Conservation (phyloP, 2,329 filamentous ascomycete genomes). For the Raffaelea arxii region DNA sequence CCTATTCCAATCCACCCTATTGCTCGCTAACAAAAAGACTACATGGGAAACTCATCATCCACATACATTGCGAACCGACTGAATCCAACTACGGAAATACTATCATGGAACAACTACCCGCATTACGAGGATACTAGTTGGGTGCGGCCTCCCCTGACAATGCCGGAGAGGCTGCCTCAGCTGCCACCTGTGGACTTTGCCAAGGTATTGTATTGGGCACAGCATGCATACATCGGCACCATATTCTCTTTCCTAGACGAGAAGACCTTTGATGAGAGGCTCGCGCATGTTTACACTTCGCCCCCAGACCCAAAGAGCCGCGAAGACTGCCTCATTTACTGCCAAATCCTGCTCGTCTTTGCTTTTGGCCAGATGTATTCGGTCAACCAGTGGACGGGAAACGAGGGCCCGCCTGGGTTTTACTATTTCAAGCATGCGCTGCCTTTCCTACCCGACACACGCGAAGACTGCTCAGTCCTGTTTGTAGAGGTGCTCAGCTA, state of each 20-base stretch:
- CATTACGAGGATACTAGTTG: slow-evolving; percentile 4
- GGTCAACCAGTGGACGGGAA: slow-evolving; percentile 5
- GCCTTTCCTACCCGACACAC: slow-evolving; percentile 2
- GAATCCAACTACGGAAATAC: slow-evolving; percentile 3
- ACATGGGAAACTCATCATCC: slow-evolving; percentile 4
- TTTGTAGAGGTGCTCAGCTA: slow-evolving; percentile 41
- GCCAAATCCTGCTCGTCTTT: slow-evolving; percentile 2
- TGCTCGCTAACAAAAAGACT: no score
- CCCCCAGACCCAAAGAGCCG: background rate
- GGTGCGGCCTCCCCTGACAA: slow-evolving; percentile 1
- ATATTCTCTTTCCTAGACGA: slow-evolving; percentile 4
- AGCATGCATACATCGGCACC: slow-evolving; percentile 5
- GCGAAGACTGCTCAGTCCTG: slow-evolving; percentile 39
- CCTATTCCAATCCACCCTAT: no score
- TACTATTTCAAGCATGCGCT: slow-evolving; percentile 4
- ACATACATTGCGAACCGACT: slow-evolving; percentile 4
- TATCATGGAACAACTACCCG: slow-evolving; percentile 2
- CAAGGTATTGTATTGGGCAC: slow-evolving; percentile 24
- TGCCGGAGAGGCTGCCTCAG: slow-evolving; percentile 2
- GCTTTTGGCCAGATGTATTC: slow-evolving; percentile 6
- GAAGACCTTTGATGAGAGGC: background rate
- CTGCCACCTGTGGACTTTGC: slow-evolving; percentile 28
- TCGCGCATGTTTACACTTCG: background rate
- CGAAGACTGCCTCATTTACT: slow-evolving; percentile 2
- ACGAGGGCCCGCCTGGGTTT: slow-evolving; percentile 5